Conservation (phyloP, 176 grass and related monocot genomes). For the maize (Zea mays) region Zm-B73-REFERENCE-NAM-5.0 NC_050103.1:178793001-178793500, state of each 20-base stretch:
- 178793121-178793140: too few relatives aligned
- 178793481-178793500: conserved; percentile 95
- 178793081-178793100: background rate
- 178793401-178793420: conserved; percentile 84
- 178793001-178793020: too few relatives aligned
- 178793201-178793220: background rate
- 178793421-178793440: conserved; percentile 95
- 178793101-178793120: background rate
- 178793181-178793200: background rate
- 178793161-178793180: background rate
- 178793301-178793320: background rate
- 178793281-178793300: background rate
- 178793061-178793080: background rate
- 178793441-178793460: conserved; percentile 82
- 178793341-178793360: conserved; percentile 23
- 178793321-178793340: background rate
- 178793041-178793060: conserved; percentile 32
- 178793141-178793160: background rate
- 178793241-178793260: conserved; percentile 11
- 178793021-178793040: too few relatives aligned
- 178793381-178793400: conserved; percentile 75
- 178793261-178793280: conserved; percentile 28
- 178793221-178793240: background rate
- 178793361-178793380: conserved; percentile 50
- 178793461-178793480: conserved; percentile 98